Percentiles rank a stretch among this genome's conserved stretches.
phyloP scores from a whole-genome alignment of 371 early-diverging fungal genomes.

The Blastocladiella emersonii region DNA sequence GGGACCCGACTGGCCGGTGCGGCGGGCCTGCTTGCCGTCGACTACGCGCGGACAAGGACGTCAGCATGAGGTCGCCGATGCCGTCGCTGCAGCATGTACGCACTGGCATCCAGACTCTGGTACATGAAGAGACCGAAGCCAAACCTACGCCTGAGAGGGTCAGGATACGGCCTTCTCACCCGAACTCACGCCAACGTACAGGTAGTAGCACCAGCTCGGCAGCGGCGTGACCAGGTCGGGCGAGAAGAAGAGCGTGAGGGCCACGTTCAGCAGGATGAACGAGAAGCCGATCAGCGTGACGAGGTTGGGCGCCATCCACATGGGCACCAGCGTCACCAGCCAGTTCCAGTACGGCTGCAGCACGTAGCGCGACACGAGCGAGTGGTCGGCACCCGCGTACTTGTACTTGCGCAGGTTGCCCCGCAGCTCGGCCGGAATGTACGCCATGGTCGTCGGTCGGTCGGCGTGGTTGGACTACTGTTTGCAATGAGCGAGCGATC shows the following conservation, averaged over 20 bases:
- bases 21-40: constrained; percentile 71
- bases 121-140: constrained; percentile 27
- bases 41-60: constrained; percentile 14
- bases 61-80: background rate
- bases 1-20: constrained; percentile 56
- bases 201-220: constrained; percentile 43
- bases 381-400: constrained; percentile 77
- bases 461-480: no score
- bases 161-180: no score
- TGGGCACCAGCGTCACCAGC: constrained; percentile 72
- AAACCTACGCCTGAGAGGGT: no score
- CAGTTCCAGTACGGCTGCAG: constrained; percentile 82
- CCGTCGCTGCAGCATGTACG: no score
- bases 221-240: constrained; percentile 28
- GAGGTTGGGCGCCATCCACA: constrained; percentile 82
- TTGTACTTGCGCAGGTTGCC: constrained; percentile 59
- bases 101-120: constrained; percentile 16
- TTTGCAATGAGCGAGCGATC: no score
- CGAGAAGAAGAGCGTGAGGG: constrained; percentile 26
- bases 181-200: no score
- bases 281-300: constrained; percentile 57
- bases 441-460: background rate
- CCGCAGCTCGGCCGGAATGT: background rate
- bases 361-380: constrained; percentile 72
- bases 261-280: constrained; percentile 32